Evolutionary conservation across 2,329 filamentous ascomycete species (phyloP).

Genomic region (Bretziella fagacearum): DNA sequence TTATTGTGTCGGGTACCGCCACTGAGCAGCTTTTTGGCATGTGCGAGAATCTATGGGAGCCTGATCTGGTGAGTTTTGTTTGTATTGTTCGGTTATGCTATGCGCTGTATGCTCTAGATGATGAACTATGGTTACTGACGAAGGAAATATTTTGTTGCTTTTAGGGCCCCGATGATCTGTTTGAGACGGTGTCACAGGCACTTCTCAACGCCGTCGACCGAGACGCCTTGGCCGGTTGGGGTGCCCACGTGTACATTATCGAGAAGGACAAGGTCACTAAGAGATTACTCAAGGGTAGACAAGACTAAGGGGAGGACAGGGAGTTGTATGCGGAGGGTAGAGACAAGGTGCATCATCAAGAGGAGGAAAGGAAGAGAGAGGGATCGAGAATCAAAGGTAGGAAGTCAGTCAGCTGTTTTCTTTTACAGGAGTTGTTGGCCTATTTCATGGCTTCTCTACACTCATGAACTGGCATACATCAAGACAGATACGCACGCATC

Average conservation of each 20-base stretch:
- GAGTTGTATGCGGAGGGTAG: neutral
- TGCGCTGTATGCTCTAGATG: neutral
- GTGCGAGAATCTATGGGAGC: conserved; percentile 95
- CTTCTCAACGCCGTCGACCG: conserved; percentile 90
- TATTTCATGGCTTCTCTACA: neutral
- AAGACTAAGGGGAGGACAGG: conserved; percentile 45
- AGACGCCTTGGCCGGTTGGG: conserved; percentile 94
- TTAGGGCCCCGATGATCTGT: conserved; percentile 79
- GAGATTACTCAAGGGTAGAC: conserved; percentile 91
- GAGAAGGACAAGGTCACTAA: conserved; percentile 99
- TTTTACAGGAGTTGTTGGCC: neutral
- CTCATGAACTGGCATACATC: neutral
- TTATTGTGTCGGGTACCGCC: conserved; percentile 92
- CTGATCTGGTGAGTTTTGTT: conserved; percentile 58
- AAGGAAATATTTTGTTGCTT: neutral
- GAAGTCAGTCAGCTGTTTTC: conserved; percentile 1
- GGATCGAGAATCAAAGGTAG: neutral
- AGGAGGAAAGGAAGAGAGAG: neutral
- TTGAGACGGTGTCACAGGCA: conserved; percentile 95
- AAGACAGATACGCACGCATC: conserved; percentile 3
- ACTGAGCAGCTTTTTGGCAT: conserved; percentile 97
- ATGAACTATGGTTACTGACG: neutral
- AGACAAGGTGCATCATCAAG: conserved; percentile 7
- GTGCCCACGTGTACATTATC: conserved; percentile 97
- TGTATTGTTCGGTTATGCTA: neutral